Evolutionary conservation across 495 filamentous ascomycete species (phyloP).

Genomic region (Penicillium crystallinum): DNA sequence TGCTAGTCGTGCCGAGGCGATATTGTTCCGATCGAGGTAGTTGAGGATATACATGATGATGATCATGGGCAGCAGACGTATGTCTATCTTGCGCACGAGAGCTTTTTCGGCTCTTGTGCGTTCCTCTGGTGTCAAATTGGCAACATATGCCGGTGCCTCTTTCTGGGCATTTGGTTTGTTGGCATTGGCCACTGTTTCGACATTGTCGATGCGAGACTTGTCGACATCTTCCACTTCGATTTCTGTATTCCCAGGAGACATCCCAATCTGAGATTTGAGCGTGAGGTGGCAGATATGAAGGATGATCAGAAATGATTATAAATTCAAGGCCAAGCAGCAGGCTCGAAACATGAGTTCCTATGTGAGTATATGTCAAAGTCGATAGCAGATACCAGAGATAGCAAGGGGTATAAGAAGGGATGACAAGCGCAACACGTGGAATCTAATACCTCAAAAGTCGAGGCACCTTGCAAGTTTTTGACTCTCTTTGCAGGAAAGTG

Average conservation of each 20-base stretch:
- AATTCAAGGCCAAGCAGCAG: background rate
- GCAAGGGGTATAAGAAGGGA: conserved; percentile 13
- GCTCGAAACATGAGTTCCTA: background rate
- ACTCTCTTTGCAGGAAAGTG: background rate
- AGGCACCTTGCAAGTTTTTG: no score
- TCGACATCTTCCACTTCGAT: conserved; percentile 32
- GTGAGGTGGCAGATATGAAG: background rate
- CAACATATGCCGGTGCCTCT: conserved; percentile 48
- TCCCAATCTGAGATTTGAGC: background rate
- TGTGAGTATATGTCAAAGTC: background rate
- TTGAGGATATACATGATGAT: conserved; percentile 77
- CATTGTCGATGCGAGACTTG: conserved; percentile 59
- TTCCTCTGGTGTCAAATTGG: conserved; percentile 45
- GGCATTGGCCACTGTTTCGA: conserved; percentile 36
- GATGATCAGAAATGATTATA: background rate
- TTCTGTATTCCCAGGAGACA: conserved; percentile 26
- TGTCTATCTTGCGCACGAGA: conserved; percentile 60
- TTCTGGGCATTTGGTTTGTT: conserved; percentile 28
- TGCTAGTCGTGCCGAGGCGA: conserved; percentile 47
- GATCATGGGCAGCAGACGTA: conserved; percentile 55
- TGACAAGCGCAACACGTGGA: background rate
- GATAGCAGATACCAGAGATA: conserved; percentile 11
- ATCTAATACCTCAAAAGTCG: background rate
- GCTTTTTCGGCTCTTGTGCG: conserved; percentile 42
- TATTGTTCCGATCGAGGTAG: conserved; percentile 69